These are phyloP conservation scores for Pseudopyricularia cyperi DNA, from an alignment of 2,329 filamentous ascomycete species.

Conservation along the genomic window DNA sequence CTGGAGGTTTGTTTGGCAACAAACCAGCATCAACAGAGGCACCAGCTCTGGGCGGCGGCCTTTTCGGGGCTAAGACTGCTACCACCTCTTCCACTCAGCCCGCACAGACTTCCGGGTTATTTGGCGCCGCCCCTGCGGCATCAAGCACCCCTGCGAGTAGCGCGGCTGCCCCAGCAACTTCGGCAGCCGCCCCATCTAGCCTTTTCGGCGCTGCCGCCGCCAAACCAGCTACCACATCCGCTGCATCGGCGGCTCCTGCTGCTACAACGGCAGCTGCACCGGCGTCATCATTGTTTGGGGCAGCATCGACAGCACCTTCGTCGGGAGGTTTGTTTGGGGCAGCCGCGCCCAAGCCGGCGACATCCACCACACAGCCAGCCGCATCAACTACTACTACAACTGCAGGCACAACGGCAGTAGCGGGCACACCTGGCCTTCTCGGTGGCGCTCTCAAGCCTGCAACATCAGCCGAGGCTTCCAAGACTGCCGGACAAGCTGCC, in stretches of 20 bases:
- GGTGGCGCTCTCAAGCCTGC: constrained; percentile 12
- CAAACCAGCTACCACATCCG: constrained; percentile 1
- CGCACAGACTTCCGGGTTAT: background rate
- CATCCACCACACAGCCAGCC: background rate
- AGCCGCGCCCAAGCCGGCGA: background rate
- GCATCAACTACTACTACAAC: background rate
- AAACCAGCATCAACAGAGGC: background rate
- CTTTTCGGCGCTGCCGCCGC: constrained; percentile 1
- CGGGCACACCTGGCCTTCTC: constrained; percentile 15
- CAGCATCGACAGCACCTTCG: background rate
- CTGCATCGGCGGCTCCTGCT: constrained; percentile 1
- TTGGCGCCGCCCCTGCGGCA: background rate
- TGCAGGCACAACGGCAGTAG: background rate
- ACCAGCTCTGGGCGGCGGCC: background rate
- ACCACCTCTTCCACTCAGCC: background rate
- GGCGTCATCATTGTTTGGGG: constrained; percentile 3
- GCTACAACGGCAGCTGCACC: background rate
- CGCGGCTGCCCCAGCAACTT: background rate
- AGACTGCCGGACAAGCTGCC: constrained; percentile 5
- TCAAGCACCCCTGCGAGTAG: background rate
- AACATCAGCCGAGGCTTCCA: constrained; percentile 3
- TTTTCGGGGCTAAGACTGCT: background rate
- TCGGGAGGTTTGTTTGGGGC: background rate
- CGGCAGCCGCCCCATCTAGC: background rate
- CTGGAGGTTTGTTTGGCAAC: constrained; percentile 5